Evolutionary conservation across 140 eudicot genomes (phyloP), one percentile per base, ranked within the genome.

Genomic region (Senecio squalidus): DNA sequence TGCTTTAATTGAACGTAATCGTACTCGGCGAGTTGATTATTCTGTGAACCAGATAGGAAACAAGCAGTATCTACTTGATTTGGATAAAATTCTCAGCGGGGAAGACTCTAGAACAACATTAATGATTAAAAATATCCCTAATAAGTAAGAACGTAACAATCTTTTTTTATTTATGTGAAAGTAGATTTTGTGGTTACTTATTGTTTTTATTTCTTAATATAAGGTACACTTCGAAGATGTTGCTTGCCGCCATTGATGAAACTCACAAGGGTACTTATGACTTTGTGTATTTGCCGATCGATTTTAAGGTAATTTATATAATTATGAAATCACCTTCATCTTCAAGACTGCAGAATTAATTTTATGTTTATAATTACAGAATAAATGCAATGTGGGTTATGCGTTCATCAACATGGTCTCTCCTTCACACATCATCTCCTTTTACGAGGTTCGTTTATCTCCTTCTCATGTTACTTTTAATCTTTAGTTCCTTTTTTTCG

Each of bases 191-290:
- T 46, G 61, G 55, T 62, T 60, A 14, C 43, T 68, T 40, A 27
- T 30, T 17, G 39, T 14, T 55, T 58, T 69, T 45, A 55, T 33
- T 26, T 38, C 33, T 64, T 55, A 14, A 53, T 55, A 17, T 43
- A 61, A 90, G 97, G 89, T 90, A 90, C 72, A 90, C 97, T 53
- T 86, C 97, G 21, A 90, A 86, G 73, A 90, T 90, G 97, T 76
- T 90, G 67, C 88, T 90, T 65, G 75, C 81, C 54, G 94, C 95
- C 48, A 90, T 90, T 62, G 95, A 90, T 78, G 97, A 86, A 75
- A 78, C 40, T 47, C 94, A 90, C 74, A 76, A 73, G 78, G 95
- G 95, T 44, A 74, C 97, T 38, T 90, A 90, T 67, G 97, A 90
- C 77, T 90, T 90, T 71, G 87, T 90, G 71, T 90, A 90, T 73